phyloP scores from a whole-genome alignment of 768 basidiomycete genomes.

The Coprinellus aureogranulatus region DNA sequence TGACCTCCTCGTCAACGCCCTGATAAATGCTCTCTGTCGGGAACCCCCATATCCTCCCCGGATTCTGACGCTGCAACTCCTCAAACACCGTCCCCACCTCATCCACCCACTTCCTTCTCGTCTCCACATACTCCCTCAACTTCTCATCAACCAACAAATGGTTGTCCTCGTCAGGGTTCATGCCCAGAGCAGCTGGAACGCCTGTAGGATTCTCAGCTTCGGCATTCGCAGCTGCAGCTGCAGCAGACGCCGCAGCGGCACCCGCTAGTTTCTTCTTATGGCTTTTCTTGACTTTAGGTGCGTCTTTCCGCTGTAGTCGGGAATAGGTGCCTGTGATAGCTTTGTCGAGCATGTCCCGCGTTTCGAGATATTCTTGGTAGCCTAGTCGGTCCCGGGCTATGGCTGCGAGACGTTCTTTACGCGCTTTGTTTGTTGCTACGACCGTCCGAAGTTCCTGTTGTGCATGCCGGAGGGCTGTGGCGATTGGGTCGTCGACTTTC shows the following conservation, averaged over 20 bases:
- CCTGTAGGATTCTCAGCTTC: constrained; percentile 24
- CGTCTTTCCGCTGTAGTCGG: constrained; percentile 82
- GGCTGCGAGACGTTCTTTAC: constrained; percentile 66
- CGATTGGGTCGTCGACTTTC: constrained; percentile 91
- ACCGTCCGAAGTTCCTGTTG: constrained; percentile 80
- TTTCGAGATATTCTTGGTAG: constrained; percentile 86
- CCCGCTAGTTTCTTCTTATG: constrained; percentile 54
- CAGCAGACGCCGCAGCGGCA: constrained; percentile 21
- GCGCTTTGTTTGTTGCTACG: constrained; percentile 77
- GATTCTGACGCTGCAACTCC: constrained; percentile 59
- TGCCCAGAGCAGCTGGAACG: constrained; percentile 63
- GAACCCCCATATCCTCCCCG: constrained; percentile 76
- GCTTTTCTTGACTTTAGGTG: constrained; percentile 72
- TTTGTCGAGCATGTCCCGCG: constrained; percentile 84
- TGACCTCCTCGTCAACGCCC: constrained; percentile 68
- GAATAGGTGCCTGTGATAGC: constrained; percentile 71
- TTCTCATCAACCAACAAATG: constrained; percentile 62
- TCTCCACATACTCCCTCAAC: constrained; percentile 69
- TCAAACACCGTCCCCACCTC: constrained; percentile 74
- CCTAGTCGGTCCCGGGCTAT: constrained; percentile 86
- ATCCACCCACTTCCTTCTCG: constrained; percentile 76
- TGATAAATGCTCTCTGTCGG: constrained; percentile 73
- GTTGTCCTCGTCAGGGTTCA: constrained; percentile 67
- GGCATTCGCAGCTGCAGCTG: constrained; percentile 23
- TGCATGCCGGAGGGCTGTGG: constrained; percentile 83